Base-by-base conservation (phyloP, 1,139 yeast species). In the Taphrina communis region DNA sequence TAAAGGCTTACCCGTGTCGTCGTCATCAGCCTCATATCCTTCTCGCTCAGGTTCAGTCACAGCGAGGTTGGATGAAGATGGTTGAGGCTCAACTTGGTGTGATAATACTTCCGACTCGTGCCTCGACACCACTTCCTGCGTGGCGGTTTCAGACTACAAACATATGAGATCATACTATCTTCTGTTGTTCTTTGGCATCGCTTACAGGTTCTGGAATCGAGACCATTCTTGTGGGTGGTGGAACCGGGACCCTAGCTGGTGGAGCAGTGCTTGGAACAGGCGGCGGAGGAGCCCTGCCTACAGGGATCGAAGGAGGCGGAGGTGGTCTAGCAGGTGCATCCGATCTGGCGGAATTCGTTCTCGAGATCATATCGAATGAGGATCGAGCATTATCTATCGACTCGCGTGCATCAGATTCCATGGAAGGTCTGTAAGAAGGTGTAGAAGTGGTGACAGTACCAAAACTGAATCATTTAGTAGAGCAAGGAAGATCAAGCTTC, bases 261-360 rank as follows among this genome's bases (percentile, higher is more conserved):
- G 72, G 75, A 19, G 75, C 73, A 19, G 72, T 70, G 46, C 70
- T 71, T 21, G 75, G 71, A 25, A 68, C 65, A 12, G 75, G 73
- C 9, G 74, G 72, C 14, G 73, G 68, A n/a, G 77, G 73, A 57
- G 73, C 68, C 11, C 72, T 71, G 14, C 76, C 75, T 17, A 73
- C 72, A 11, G 76, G 69, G 19, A 74, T 65, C 60, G 71, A 68
- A n/a, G 73, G 72, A 36, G 75, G 75, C 25, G 77, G 75, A 1
- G 53, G 53, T 6, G 75, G 69, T 19, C 65, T 25, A 11, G 56
- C 31, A 8, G 65, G 56, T 36, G 67, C 25, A 11, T 57, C 53
- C 36, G 9, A 14, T 17, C 60, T 35, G 1, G 42, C 42, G n/a
- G 62, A 58, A 46, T 46, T 44, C n/a, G 62, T 58, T n/a, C 62